Base-by-base conservation (phyloP, 352 stramenopile species). In the Stephanocyclus meneghinianus region DNA sequence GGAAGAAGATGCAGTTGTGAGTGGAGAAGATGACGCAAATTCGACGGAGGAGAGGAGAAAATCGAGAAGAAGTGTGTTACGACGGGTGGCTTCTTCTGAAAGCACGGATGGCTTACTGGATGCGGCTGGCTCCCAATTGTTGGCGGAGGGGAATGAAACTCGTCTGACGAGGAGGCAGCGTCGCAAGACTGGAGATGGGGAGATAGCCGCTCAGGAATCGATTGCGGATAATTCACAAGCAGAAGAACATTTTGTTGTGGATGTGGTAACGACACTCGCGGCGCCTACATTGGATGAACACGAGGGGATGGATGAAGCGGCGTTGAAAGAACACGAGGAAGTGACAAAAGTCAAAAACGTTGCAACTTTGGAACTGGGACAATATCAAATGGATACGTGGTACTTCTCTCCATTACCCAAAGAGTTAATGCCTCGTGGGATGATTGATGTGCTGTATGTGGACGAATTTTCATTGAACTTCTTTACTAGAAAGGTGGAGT, bases 331-430 rank as follows among this genome's bases (percentile, higher is more conserved):
- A 80, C 97, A 99, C 87, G 97, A 99, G 78, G 96, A 99, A 77
- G 95, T 98, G 11, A 98, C 96, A 32, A 98, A 98, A 90, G 70
- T 95, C 1, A 92, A 98, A 87, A 99, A 99, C 91, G 95, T 99
- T 42, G 92, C 95, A 11, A 97, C 95, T 77, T 90, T 99, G 15
- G 95, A 98, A 81, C 91, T 99, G 47, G 97, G 96, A 4, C 76
- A 77, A 42, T 95, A 93, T 87, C 95, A 94, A 73, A 97, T 98
- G 95, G 95, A 96, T 51, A 96, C 94, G 18, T 98, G 96, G 96
- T 99, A 99, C 85, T 99, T 98, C 81, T 98, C 94, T 26, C 96
- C 97, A 10, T 96, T 98, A 67, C 97, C 97, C 1, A 98, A 98
- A 75, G 96, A 99, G 84, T 94, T 95, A 73, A 95, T 97, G 18